Conservation (phyloP, 2,329 filamentous ascomycete species). For the Exophiala sideris region DNA sequence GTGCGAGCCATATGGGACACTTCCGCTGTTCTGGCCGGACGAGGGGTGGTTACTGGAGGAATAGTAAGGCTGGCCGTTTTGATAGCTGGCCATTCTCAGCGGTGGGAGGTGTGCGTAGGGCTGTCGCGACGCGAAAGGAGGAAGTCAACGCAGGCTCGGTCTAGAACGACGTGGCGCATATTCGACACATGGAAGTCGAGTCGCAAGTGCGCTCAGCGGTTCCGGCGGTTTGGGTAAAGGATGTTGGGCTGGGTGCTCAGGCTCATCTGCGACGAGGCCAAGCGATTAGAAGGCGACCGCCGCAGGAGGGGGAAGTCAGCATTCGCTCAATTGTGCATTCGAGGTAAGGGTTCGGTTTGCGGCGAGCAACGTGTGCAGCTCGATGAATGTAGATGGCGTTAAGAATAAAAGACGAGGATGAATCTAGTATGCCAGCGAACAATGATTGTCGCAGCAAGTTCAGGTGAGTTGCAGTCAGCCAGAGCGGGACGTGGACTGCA, state of each 20-base stretch:
- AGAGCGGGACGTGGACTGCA: too few species aligned
- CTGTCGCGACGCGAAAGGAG: constrained; percentile 8
- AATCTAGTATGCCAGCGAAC: constrained; percentile 5
- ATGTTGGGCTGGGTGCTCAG: constrained; percentile 10
- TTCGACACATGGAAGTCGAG: constrained; percentile 11
- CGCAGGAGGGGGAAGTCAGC: constrained; percentile 1
- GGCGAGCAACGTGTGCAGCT: neutral
- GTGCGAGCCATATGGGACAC: constrained; percentile 37
- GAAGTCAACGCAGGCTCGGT: constrained; percentile 20
- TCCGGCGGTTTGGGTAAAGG: constrained; percentile 7
- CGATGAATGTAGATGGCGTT: too few species aligned
- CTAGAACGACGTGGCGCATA: constrained; percentile 17
- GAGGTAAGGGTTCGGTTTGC: neutral
- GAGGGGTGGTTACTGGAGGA: constrained; percentile 35
- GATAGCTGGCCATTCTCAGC: constrained; percentile 54
- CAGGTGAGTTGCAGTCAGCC: too few species aligned
- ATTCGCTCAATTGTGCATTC: neutral
- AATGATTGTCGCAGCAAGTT: constrained; percentile 11
- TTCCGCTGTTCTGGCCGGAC: constrained; percentile 39
- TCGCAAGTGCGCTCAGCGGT: neutral
- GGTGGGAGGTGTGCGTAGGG: constrained; percentile 2
- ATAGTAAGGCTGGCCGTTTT: constrained; percentile 50
- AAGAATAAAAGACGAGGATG: constrained; percentile 1
- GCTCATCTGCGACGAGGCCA: constrained; percentile 11
- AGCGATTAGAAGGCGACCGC: constrained; percentile 13